phyloP scores from a whole-genome alignment of 1,284 basidiomycete species.

The Neonothopanus nambi region DNA sequence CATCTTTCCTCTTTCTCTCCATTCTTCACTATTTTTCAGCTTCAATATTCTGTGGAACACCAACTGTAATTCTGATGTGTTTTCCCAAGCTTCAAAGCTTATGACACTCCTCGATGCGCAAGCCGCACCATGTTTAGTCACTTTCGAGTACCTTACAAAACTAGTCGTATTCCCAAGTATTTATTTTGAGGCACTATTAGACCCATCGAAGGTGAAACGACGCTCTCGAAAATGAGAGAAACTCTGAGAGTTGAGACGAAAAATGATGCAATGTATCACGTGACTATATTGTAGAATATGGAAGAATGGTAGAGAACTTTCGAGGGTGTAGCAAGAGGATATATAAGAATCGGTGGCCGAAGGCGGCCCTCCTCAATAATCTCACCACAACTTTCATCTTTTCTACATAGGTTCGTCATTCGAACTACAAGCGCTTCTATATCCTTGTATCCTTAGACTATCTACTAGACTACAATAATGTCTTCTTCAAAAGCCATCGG shows the following conservation, averaged over 20 bases:
- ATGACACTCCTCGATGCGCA: background rate
- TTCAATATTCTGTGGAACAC: background rate
- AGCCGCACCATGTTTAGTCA: background rate
- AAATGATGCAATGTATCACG: background rate
- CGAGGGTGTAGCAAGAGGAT: background rate
- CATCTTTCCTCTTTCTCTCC: background rate
- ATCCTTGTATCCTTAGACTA: background rate
- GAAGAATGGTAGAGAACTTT: conserved; percentile 1
- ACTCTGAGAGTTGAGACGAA: background rate
- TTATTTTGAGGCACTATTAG: background rate
- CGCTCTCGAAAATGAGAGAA: background rate
- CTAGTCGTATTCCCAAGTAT: too few relatives aligned
- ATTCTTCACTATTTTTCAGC: background rate
- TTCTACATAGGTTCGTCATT: background rate
- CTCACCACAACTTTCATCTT: too few relatives aligned
- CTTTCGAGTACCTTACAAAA: background rate
- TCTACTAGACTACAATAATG: conserved; percentile 31
- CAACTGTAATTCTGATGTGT: conserved; percentile 1
- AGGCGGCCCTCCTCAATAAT: background rate
- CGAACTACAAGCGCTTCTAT: background rate
- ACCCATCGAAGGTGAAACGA: background rate
- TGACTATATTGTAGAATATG: background rate
- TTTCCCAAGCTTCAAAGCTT: background rate
- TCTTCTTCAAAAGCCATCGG: conserved; percentile 84
- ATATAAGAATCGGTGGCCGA: background rate